Base-by-base conservation (phyloP, 495 filamentous ascomycete species). In the Neurospora sp. region DNA sequence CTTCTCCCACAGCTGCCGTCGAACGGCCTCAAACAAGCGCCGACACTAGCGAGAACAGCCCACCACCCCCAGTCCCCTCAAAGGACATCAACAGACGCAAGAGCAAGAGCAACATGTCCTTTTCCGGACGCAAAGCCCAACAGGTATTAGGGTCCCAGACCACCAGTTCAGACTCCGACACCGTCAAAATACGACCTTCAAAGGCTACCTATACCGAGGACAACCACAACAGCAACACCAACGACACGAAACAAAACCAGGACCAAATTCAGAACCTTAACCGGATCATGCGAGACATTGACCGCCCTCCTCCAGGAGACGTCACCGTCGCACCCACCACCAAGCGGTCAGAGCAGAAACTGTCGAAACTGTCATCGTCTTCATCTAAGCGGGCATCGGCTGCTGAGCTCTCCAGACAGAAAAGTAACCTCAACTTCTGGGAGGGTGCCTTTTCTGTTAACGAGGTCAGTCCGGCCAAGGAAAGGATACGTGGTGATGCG, bases 401-500 rank as follows among this genome's bases (percentile, higher is more conserved):
- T 54, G 73, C 62, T 54, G 85, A 85, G 6, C 77, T 86, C 46
- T 70, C 3, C 10, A 79, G 83, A 70, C 76, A 76, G 77, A 80
- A 83, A 76, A 82, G 85, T 80, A 82, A 77, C 27, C 78, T 81
- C 39, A 81, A 78, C 69, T 85, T 82, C 41, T 78, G 87, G 59
- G 84, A 87, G 72, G 79, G 79, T 48, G 87, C 86, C 3, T 87
- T 90, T 71, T 78, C 79, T 18, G 70, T 76, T 1, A 79, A 78
- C 46, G 76, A 82, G n/a, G 74, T 71, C 31, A 81, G 79, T 71
- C 76, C 87, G 11, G 86, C 88, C 11, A 84, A 84, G 72, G 88
- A 92, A 62, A 85, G 88, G 39, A 82, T 93, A 27, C 80, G 81
- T 18, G 88, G 87, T 73, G 88, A 94, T 74, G 90, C 92, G 20